Evolutionary conservation across 306 rosid species (phyloP).

Genomic region (Heteromeles arbutifolia): DNA sequence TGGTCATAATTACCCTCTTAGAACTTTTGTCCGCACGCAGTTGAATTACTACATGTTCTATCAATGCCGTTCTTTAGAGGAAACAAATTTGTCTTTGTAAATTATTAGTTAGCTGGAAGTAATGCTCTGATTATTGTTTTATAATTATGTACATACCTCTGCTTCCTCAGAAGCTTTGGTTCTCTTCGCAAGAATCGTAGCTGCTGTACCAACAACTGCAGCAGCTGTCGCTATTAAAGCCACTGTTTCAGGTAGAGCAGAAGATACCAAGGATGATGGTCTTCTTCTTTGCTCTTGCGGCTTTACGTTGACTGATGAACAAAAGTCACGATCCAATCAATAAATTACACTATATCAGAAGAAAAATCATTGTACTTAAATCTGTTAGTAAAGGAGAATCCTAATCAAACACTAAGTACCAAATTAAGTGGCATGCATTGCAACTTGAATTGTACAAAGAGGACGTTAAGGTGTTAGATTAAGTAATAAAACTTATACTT

Average conservation of each 20-base stretch:
- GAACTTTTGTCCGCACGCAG: neutral
- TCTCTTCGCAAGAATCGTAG: conserved; percentile 63
- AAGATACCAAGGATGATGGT: conserved; percentile 27
- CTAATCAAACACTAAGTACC: neutral
- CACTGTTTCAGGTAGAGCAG: conserved; percentile 76
- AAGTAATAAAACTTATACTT: neutral
- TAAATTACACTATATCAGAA: conserved; percentile 18
- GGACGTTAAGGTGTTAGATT: neutral
- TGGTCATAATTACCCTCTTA: neutral
- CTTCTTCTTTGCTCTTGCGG: conserved; percentile 52
- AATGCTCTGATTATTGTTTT: neutral
- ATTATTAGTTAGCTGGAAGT: neutral
- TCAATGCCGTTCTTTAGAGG: neutral
- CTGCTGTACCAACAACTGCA: conserved; percentile 77
- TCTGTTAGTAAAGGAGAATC: too few relatives aligned
- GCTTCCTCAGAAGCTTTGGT: conserved; percentile 44
- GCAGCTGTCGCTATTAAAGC: conserved; percentile 80
- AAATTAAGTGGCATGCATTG: neutral
- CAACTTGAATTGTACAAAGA: neutral
- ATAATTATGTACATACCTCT: conserved; percentile 36
- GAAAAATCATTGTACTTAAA: neutral
- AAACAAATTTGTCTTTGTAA: neutral
- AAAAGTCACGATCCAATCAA: conserved; percentile 6
- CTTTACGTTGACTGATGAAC: conserved; percentile 33
- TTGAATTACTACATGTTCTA: neutral